Evolutionary conservation across 805 yeast species (phyloP).

Genomic region (Blastobotrys parvus): DNA sequence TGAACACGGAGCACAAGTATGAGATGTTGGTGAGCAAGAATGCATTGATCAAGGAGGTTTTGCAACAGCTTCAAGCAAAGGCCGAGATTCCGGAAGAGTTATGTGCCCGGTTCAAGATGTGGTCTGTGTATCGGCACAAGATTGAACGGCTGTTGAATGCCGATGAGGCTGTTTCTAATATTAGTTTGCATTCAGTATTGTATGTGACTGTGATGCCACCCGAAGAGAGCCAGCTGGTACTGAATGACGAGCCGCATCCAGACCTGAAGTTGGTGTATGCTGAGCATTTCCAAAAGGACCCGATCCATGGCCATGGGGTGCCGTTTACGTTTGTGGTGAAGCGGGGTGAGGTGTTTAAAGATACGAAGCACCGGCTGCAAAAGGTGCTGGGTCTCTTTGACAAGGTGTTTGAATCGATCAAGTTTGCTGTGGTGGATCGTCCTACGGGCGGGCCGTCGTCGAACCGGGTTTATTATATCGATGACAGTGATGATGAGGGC

Average conservation of each 20-base stretch:
- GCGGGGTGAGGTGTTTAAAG: conserved; percentile 55
- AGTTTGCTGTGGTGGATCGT: conserved; percentile 36
- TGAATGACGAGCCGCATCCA: conserved; percentile 20
- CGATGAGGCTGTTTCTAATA: conserved; percentile 32
- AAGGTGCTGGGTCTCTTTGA: conserved; percentile 65
- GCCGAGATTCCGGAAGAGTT: conserved; percentile 41
- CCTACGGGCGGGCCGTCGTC: conserved; percentile 4
- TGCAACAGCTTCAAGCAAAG: conserved; percentile 49
- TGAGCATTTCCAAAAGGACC: conserved; percentile 67
- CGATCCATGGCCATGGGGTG: conserved; percentile 63
- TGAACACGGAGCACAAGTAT: conserved; percentile 57
- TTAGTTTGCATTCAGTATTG: conserved; percentile 32
- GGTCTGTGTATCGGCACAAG: conserved; percentile 20
- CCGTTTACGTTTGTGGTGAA: conserved; percentile 73
- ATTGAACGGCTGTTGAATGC: conserved; percentile 29
- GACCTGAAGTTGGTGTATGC: conserved; percentile 49
- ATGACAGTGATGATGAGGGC: conserved; percentile 36
- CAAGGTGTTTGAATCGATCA: conserved; percentile 70
- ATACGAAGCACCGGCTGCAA: conserved; percentile 60
- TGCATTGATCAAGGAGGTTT: conserved; percentile 46
- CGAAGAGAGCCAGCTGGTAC: conserved; percentile 24
- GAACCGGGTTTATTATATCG: conserved; percentile 29
- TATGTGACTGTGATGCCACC: conserved; percentile 43
- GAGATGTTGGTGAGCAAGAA: conserved; percentile 63
- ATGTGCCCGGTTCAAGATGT: conserved; percentile 29